A percentile compares a stretch with the other conserved stretches of the same genome.
phyloP scores from a whole-genome alignment of 2,329 filamentous ascomycete genomes.

The Cladophialophora yegresii region DNA sequence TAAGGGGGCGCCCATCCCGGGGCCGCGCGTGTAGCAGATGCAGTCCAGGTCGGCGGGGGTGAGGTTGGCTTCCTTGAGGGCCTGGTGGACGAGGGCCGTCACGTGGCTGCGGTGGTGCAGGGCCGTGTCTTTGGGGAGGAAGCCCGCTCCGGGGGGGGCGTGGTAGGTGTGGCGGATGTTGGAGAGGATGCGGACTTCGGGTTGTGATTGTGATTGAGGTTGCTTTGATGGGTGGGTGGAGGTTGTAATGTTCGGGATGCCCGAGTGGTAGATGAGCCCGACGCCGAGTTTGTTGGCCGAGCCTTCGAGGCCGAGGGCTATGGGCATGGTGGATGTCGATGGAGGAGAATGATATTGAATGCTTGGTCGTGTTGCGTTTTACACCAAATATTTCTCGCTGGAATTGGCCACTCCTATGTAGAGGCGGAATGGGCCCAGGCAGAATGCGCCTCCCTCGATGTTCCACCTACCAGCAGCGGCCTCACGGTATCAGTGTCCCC shows the following conservation, averaged over 20 bases:
- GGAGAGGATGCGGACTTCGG: conserved; percentile 64
- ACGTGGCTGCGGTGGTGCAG: conserved; percentile 87
- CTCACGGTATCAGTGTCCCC: not conserved
- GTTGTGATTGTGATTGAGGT: conserved; percentile 51
- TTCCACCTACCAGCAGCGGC: not conserved
- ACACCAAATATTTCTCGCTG: not conserved
- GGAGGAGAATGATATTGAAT: not conserved
- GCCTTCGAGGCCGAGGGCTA: conserved; percentile 78
- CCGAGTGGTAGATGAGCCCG: conserved; percentile 66
- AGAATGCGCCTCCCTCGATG: not conserved
- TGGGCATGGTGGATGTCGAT: conserved; percentile 37
- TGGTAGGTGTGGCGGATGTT: conserved; percentile 94
- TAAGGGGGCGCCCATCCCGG: conserved; percentile 93
- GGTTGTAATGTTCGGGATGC: conserved; percentile 59
- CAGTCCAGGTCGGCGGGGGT: conserved; percentile 72
- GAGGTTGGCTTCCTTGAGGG: conserved; percentile 69
- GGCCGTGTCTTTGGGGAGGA: conserved; percentile 95
- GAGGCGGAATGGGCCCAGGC: not conserved
- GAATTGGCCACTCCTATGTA: not conserved
- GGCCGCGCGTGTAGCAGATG: conserved; percentile 93
- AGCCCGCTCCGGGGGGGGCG: conserved; percentile 88
- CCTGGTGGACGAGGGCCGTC: conserved; percentile 74
- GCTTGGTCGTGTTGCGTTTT: not conserved
- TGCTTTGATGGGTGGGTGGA: conserved; percentile 38
- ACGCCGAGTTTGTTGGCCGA: conserved; percentile 98